A percentile compares a stretch with the other conserved stretches of the same genome.
These are phyloP conservation scores for Pharnaceum exiguum DNA, from an alignment of 148 eudicot genomes.

Conservation along the genomic window DNA sequence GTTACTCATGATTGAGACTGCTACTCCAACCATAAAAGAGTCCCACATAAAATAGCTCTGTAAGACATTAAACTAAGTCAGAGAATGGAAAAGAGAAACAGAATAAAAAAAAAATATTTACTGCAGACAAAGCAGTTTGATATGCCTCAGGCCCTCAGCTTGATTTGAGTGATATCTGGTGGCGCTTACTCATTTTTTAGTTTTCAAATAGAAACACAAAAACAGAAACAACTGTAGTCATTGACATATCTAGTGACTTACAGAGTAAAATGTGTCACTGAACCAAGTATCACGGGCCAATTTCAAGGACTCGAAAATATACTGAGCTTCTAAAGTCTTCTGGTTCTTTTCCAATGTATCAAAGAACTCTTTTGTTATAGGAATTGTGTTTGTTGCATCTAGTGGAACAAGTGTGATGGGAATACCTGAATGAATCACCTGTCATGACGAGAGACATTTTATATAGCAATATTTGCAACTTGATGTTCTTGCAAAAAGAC, in stretches of 20 bases:
- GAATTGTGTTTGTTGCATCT: slow-evolving; percentile 90
- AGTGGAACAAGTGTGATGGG: slow-evolving; percentile 76
- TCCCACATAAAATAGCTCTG: slow-evolving; percentile 93
- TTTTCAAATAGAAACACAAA: neutral
- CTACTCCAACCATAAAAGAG: slow-evolving; percentile 66
- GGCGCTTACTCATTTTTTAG: no score
- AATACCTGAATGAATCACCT: slow-evolving; percentile 90
- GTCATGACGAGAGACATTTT: neutral
- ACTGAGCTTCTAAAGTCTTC: slow-evolving; percentile 75
- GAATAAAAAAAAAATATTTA: no score
- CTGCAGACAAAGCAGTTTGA: no score
- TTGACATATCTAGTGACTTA: slow-evolving; percentile 9
- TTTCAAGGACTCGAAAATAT: slow-evolving; percentile 63
- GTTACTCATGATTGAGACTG: slow-evolving; percentile 69
- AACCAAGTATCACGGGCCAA: slow-evolving; percentile 63
- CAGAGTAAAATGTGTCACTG: slow-evolving; percentile 56
- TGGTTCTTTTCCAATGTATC: slow-evolving; percentile 55
- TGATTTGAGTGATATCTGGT: no score
- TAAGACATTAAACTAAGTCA: neutral
- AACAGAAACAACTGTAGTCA: neutral
- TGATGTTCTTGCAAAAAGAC: no score
- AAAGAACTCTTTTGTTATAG: slow-evolving; percentile 49
- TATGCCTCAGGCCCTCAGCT: no score
- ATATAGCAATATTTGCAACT: no score
- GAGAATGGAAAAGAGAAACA: no score